Evolutionary conservation across 78 protist species (phyloP), one percentile per base, ranked within the genome.

Genomic region (Cyanophora paradoxa): DNA sequence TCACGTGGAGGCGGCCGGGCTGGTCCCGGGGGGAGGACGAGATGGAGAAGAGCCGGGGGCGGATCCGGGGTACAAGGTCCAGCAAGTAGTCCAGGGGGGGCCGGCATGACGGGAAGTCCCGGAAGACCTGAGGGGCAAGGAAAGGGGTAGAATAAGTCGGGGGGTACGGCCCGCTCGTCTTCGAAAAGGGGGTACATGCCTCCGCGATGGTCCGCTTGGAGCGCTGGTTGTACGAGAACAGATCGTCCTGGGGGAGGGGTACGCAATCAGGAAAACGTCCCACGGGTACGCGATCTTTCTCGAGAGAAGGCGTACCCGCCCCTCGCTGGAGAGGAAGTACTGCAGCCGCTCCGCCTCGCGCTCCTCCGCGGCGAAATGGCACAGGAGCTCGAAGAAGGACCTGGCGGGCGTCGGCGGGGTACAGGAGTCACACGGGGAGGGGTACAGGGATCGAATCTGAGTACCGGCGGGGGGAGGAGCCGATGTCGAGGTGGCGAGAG

Each of bases 41-140:
- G 42, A 81, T 73, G 36, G 74, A 58, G 65, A 57, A 81, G 34
- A 16, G 26, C 40, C 85, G 79, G 0, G 82, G 77, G n/a, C 40
- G 82, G 14, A 78, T 40, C 33, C 33, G 64, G 1, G 50, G 56
- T 26, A 78, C 20, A 24, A 78, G 59, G 37, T 78, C 76, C 1
- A 69, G 52, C 22, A 69, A 14, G 71, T 78, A 78, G 50, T 44
- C 39, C 22, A 78, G 54, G 5, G 82, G 82, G 1, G 72, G 59
- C 39, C 42, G 66, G 24, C 36, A 41, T 10, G 66, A 41, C 14
- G 76, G 81, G 19, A 81, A 81, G 80, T 81, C 85, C 3, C 30
- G 28, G 33, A 79, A 40, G 28, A 36, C 50, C 69, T 78, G 56
- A n/a, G n/a, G n/a, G n/a, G n/a, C n/a, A n/a, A n/a, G n/a, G n/a